Evolutionary conservation across 108 stramenopile genomes (phyloP).

Genomic region (Nitzschia sp.): DNA sequence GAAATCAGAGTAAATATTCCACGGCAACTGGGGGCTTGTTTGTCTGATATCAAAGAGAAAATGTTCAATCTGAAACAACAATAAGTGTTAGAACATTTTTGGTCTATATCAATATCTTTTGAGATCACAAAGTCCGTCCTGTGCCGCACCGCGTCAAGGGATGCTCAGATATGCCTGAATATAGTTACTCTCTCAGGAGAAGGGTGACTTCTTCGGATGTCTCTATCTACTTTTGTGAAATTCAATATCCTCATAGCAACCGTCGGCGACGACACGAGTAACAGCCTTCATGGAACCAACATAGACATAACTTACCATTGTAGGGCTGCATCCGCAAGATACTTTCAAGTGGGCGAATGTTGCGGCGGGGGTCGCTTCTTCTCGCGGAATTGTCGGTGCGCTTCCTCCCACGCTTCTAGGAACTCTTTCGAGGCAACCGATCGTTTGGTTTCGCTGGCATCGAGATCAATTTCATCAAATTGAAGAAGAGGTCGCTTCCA

Average conservation of each 20-base stretch:
- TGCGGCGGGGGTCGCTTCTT: conserved; percentile 3
- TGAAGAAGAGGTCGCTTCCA: conserved; percentile 50
- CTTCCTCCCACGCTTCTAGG: conserved; percentile 50
- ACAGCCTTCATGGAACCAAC: no score
- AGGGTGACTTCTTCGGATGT: conserved; percentile 42
- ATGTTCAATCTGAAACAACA: no score
- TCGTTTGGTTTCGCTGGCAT: not conserved
- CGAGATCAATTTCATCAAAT: conserved; percentile 32
- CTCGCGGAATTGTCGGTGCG: conserved; percentile 44
- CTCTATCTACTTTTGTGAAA: conserved; percentile 45
- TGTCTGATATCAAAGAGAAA: no score
- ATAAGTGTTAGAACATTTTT: no score
- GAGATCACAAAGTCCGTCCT: not conserved
- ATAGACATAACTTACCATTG: not conserved
- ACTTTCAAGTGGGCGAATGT: not conserved
- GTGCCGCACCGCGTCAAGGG: not conserved
- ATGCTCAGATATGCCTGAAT: conserved; percentile 40
- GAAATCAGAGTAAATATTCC: no score
- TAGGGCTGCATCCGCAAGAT: not conserved
- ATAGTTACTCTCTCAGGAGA: conserved; percentile 29
- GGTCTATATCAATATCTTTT: no score
- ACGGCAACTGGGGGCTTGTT: no score
- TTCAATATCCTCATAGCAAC: conserved; percentile 34
- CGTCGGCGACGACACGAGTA: no score
- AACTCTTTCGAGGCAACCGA: conserved; percentile 18